Evolutionary conservation across 2,329 filamentous ascomycete species (phyloP).

Genomic region (Xylariaceae sp.): DNA sequence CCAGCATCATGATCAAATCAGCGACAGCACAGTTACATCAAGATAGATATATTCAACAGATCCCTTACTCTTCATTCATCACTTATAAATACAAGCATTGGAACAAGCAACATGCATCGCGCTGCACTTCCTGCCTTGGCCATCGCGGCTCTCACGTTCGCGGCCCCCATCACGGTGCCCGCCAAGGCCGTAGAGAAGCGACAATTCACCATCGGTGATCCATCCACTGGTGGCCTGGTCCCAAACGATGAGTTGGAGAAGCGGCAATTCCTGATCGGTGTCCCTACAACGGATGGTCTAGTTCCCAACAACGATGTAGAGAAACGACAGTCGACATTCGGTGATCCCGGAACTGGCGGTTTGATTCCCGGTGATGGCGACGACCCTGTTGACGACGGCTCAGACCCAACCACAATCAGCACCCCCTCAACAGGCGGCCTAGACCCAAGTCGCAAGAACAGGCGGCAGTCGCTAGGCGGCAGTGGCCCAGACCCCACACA

Average conservation of each 20-base stretch:
- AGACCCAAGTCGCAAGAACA: background rate
- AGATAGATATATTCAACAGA: background rate
- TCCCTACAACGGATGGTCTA: too few species aligned
- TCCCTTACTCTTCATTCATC: background rate
- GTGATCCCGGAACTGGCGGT: too few species aligned
- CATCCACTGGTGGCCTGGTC: background rate
- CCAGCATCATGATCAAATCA: constrained; percentile 2
- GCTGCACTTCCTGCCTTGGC: constrained; percentile 23
- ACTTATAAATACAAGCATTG: background rate
- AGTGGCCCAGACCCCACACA: constrained; percentile 20
- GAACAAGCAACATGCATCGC: constrained; percentile 22
- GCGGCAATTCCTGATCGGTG: too few species aligned
- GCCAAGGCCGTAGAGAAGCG: constrained; percentile 9
- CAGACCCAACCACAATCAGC: too few species aligned
- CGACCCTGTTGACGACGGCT: too few species aligned
- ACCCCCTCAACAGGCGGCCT: too few species aligned
- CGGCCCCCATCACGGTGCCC: constrained; percentile 25
- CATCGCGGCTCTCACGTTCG: constrained; percentile 26
- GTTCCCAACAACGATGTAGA: too few species aligned
- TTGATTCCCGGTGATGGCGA: too few species aligned
- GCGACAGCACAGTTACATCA: background rate
- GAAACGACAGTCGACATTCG: too few species aligned
- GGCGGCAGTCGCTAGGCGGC: constrained; percentile 6
- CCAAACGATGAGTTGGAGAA: too few species aligned
- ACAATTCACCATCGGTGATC: constrained; percentile 18